Evolutionary conservation across 148 eudicot species (phyloP).

Genomic region (Tetragonia tetragonoides): DNA sequence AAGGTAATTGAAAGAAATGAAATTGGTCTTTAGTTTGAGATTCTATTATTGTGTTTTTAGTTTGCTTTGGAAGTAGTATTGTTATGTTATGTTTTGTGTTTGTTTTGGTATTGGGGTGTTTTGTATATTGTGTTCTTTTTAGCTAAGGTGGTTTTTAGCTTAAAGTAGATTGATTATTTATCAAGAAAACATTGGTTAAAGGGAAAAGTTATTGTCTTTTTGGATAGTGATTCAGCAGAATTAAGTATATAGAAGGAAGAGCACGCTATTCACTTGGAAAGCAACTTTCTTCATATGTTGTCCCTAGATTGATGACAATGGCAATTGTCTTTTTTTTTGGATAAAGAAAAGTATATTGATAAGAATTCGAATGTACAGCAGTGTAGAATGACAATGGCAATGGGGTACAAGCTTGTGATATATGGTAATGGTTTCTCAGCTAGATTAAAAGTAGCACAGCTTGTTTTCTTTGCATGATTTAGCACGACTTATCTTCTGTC

Average conservation of each 20-base stretch:
- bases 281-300: background rate
- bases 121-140: background rate
- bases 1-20: constrained; percentile 38
- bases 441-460: background rate
- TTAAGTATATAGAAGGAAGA: background rate
- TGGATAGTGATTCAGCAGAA: background rate
- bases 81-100: background rate
- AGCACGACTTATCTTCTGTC: background rate
- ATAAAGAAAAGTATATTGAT: too few relatives aligned
- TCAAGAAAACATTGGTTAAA: background rate
- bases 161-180: background rate
- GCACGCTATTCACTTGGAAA: background rate
- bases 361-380: too few relatives aligned
- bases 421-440: background rate
- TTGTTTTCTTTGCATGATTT: background rate
- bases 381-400: background rate
- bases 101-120: background rate
- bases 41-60: background rate
- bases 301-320: background rate
- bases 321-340: too few relatives aligned
- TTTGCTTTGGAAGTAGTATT: background rate
- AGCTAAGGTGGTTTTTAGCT: background rate
- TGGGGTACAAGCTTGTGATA: background rate
- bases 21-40: background rate
- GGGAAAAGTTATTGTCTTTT: background rate